These are phyloP conservation scores for Azolla pinnata DNA, from an alignment of 75 land plant genomes.

Conservation along the genomic window DNA sequence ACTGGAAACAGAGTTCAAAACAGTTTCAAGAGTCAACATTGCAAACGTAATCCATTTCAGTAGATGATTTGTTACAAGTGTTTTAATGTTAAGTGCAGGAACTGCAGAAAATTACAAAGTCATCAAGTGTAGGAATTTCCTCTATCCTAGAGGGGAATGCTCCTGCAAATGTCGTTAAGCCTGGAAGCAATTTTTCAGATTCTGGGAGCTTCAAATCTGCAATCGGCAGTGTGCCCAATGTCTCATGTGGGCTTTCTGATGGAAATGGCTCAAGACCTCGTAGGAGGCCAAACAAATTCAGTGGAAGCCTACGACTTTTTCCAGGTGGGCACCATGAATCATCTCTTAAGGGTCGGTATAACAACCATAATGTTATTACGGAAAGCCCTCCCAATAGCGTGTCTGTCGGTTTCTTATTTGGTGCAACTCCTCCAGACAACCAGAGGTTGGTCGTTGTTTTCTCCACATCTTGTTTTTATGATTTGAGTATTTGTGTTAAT, in stretches of 20 bases:
- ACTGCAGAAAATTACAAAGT: slow-evolving; percentile 2
- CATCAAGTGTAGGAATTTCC: slow-evolving; percentile 7
- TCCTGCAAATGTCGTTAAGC: slow-evolving; percentile 3
- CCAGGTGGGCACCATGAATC: slow-evolving; percentile 44
- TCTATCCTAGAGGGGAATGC: slow-evolving; percentile 4
- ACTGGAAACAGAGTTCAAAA: too few species aligned
- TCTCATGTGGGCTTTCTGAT: slow-evolving; percentile 23
- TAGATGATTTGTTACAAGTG: neutral
- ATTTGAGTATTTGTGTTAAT: neutral
- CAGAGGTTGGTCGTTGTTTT: slow-evolving; percentile 53
- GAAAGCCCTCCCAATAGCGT: slow-evolving; percentile 79
- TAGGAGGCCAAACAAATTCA: slow-evolving; percentile 37
- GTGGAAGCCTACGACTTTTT: slow-evolving; percentile 46
- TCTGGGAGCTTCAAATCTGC: slow-evolving; percentile 15
- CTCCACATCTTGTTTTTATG: neutral
- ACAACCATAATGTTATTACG: slow-evolving; percentile 35
- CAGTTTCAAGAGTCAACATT: too few species aligned
- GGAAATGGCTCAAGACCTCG: slow-evolving; percentile 28
- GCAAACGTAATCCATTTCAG: too few species aligned
- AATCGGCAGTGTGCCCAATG: slow-evolving; percentile 17
- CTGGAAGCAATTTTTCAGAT: slow-evolving; percentile 15
- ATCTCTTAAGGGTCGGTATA: slow-evolving; percentile 27
- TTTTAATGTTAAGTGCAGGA: slow-evolving; percentile 11
- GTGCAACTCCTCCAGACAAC: slow-evolving; percentile 82
- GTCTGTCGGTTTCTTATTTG: slow-evolving; percentile 87